Percentiles rank a stretch among this genome's conserved stretches.
These are phyloP conservation scores for Cryptococcus sp. DNA, from an alignment of 1,284 basidiomycete genomes.

Conservation along the genomic window DNA sequence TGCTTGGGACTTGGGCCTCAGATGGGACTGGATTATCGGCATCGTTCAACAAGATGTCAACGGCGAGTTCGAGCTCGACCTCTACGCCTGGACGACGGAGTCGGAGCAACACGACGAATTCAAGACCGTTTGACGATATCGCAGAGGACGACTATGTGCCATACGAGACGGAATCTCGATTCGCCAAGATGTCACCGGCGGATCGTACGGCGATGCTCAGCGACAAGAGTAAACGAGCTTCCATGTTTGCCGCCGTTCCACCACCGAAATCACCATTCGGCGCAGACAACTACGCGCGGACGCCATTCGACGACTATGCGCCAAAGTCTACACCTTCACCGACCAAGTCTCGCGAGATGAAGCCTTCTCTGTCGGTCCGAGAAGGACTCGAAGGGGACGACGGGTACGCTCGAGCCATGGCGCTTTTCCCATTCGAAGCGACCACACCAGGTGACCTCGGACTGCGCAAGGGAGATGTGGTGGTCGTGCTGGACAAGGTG, in stretches of 20 bases:
- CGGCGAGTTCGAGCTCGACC: background rate
- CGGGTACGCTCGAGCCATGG: slow-evolving; percentile 63
- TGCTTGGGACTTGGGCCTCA: slow-evolving; percentile 33
- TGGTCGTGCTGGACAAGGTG: slow-evolving; percentile 61
- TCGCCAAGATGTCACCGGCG: slow-evolving; percentile 11
- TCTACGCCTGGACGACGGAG: slow-evolving; percentile 2
- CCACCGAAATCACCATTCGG: slow-evolving; percentile 10
- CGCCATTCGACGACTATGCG: slow-evolving; percentile 21
- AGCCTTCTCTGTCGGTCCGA: slow-evolving; percentile 16
- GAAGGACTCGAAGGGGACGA: slow-evolving; percentile 17
- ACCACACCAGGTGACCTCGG: slow-evolving; percentile 74
- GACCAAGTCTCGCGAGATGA: background rate
- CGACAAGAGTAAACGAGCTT: background rate
- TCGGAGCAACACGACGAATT: slow-evolving; percentile 6
- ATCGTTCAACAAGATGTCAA: slow-evolving; percentile 16
- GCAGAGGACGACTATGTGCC: slow-evolving; percentile 24
- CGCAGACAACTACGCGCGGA: slow-evolving; percentile 7
- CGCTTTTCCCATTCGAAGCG: slow-evolving; percentile 69
- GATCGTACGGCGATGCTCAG: background rate
- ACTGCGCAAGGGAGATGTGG: slow-evolving; percentile 76
- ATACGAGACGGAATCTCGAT: slow-evolving; percentile 20
- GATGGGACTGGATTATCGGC: slow-evolving; percentile 31
- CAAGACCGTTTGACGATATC: slow-evolving; percentile 18
- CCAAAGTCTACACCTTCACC: slow-evolving; percentile 1
- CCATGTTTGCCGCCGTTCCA: background rate